Base-by-base conservation (phyloP, 1,284 basidiomycete genomes). In the Peniophora sp. region DNA sequence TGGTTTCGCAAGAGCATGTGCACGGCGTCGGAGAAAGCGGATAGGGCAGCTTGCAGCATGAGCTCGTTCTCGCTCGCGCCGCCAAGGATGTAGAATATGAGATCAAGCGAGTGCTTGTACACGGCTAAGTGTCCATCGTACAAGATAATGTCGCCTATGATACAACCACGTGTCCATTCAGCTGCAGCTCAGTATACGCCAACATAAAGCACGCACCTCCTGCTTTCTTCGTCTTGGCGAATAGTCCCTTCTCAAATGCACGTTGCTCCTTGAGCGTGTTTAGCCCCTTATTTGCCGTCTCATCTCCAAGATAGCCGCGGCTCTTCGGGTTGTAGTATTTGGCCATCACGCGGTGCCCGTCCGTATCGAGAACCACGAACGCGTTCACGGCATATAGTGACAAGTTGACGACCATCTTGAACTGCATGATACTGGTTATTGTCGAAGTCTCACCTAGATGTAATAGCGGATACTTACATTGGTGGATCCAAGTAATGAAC, bases 51-150 rank as follows among this genome's bases (percentile, higher is more conserved):
- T 54, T 89, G 83, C 42, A 99, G 83, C 93, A 99, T 98, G 55
- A 99, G 79, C 70, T 99, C 96, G 71, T 99, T 99, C 70, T 97
- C 94, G 2, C 78, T 76, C 11, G 91, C 76, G 3, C 90, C 87
- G 15, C 91, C 92, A 62, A 99, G 81, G 60, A 99, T 84, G 75
- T 97, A 97, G 67, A 98, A 85, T 55, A 95, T 89, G 61, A 98
- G 84, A 73, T 99, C 97, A 52, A 97, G 84, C 35, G 92, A 91
- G 59, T 97, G 83, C 61, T 90, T 92, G 74, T 96, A 97, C 20
- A 99, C 82, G 24, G 91, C 86, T n/a, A 98, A 79, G 62, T 94
- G 88, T 55, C 86, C 77, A 66, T 93, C 92, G 66, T 92, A 93
- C 11, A 98, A 79, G 60, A 98, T 91, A 63, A 99, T 94, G 62